Conservation (phyloP, 1,139 yeast genomes). For the Taphrina confusa region DNA sequence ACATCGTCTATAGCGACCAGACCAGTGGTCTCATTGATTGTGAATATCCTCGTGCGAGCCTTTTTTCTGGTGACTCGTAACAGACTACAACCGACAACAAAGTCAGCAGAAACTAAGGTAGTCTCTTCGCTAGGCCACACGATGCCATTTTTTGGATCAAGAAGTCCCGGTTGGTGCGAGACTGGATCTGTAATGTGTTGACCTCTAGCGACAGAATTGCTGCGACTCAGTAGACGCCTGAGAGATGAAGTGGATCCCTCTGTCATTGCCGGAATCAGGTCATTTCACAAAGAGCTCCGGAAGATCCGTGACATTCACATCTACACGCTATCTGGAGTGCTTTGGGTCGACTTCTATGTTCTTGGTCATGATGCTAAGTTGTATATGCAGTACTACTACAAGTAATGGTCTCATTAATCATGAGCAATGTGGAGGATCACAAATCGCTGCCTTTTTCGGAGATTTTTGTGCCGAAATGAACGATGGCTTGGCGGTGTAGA, state of each 20-base stretch:
- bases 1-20: slow-evolving; percentile 57
- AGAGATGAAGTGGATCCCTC: not conserved
- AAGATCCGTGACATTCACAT: no score
- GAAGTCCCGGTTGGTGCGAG: not conserved
- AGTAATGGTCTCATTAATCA: no score
- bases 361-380: no score
- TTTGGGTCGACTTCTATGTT: no score
- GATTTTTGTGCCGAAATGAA: no score
- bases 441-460: no score
- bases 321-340: no score
- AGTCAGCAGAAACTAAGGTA: not conserved
- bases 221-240: slow-evolving; percentile 1
- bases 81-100: slow-evolving; percentile 44
- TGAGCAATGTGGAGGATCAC: no score
- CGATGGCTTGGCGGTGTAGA: no score
- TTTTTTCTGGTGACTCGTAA: slow-evolving; percentile 71
- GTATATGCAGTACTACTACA: not conserved
- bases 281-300: no score
- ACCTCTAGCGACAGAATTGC: not conserved
- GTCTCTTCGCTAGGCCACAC: not conserved
- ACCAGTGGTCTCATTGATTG: slow-evolving; percentile 52
- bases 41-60: slow-evolving; percentile 57
- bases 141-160: not conserved
- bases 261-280: no score
- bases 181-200: not conserved